phyloP scores from a whole-genome alignment of 2,329 filamentous ascomycete species.

The Aspergillus sp. region DNA sequence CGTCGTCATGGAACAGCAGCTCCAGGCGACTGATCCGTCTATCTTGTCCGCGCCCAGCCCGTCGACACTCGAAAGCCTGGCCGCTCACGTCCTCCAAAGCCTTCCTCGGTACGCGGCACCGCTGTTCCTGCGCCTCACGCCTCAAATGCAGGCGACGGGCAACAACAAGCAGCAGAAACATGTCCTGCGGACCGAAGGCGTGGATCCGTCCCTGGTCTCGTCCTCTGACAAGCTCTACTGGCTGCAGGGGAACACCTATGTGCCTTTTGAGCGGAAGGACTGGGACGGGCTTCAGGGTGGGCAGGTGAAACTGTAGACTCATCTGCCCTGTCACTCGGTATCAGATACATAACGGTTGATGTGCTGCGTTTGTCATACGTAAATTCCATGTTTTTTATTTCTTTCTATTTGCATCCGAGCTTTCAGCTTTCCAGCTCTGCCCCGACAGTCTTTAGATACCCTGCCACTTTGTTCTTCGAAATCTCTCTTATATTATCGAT shows the following conservation, averaged over 20 bases:
- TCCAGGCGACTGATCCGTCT: constrained; percentile 20
- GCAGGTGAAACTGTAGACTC: constrained; percentile 63
- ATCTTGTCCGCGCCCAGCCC: constrained; percentile 32
- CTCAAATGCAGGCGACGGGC: constrained; percentile 67
- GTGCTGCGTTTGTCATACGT: not conserved
- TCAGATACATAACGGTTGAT: not conserved
- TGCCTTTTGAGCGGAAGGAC: constrained; percentile 63
- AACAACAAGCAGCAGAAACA: constrained; percentile 91
- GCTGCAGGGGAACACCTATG: constrained; percentile 66
- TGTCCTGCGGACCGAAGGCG: constrained; percentile 68
- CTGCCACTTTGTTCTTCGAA: not conserved
- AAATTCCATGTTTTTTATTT: not conserved
- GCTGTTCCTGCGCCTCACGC: constrained; percentile 70
- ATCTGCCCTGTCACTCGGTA: not conserved
- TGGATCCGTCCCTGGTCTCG: constrained; percentile 56
- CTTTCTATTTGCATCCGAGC: not conserved
- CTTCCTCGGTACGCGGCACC: constrained; percentile 76
- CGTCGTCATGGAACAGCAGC: constrained; percentile 56
- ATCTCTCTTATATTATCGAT: not conserved
- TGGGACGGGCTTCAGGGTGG: constrained; percentile 69
- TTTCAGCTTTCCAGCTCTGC: not conserved
- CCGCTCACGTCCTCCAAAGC: constrained; percentile 54
- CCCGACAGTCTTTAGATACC: not conserved
- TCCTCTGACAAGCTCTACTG: constrained; percentile 59
- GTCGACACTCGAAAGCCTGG: constrained; percentile 58